Percentiles rank a stretch among this genome's conserved stretches.
phyloP scores from a whole-genome alignment of 2,329 filamentous ascomycete species.

The Colletotrichum sp. region DNA sequence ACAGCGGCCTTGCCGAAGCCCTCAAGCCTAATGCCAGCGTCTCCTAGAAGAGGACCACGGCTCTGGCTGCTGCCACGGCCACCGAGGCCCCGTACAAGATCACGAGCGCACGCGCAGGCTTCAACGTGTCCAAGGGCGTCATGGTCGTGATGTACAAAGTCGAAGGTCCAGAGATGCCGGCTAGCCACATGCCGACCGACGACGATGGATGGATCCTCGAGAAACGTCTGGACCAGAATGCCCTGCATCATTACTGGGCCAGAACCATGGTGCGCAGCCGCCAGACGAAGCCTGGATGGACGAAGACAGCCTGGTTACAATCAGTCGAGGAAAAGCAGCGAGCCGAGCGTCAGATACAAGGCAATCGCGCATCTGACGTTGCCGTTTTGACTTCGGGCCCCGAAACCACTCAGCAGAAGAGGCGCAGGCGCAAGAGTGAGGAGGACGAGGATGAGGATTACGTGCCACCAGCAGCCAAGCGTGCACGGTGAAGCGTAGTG shows the following conservation, averaged over 20 bases:
- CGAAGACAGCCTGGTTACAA: background rate
- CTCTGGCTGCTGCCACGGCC: background rate
- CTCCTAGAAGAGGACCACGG: background rate
- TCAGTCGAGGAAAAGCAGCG: background rate
- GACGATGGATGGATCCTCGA: background rate
- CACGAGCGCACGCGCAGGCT: background rate
- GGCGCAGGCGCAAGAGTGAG: background rate
- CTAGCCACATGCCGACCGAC: background rate
- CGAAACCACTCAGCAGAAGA: background rate
- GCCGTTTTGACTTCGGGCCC: background rate
- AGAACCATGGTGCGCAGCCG: background rate
- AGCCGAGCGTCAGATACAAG: background rate
- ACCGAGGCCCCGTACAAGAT: background rate
- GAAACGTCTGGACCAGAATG: background rate
- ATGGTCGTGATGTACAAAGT: background rate
- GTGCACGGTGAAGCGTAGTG: background rate
- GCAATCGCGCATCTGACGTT: background rate
- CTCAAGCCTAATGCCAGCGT: background rate
- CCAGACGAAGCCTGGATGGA: background rate
- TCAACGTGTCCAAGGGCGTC: background rate
- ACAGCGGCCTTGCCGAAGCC: background rate
- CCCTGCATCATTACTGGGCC: background rate
- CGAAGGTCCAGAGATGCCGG: background rate
- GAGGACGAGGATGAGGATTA: background rate
- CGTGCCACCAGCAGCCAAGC: background rate